Evolutionary conservation across 768 basidiomycete genomes (phyloP), one percentile per base, ranked within the genome.

Genomic region (Kwoniella heveanensis): DNA sequence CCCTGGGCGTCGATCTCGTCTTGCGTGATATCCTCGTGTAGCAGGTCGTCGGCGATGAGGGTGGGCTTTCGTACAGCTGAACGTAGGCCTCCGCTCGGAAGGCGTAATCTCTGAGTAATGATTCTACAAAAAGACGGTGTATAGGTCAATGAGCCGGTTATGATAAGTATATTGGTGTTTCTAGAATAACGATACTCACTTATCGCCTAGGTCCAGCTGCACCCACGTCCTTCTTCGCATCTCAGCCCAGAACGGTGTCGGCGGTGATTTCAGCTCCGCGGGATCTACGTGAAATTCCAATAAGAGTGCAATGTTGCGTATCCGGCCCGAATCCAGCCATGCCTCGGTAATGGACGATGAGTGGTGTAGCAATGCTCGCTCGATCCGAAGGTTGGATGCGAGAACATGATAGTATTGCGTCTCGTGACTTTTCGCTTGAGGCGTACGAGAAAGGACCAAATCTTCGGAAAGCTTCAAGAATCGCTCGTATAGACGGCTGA

Each of bases 21-120:
- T 54, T 55, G 37, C 19, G 60, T 54, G 8, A 62, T 62, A 39
- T 54, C 60, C 22, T 62, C 60, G n/a, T 27, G 52, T 22, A 62
- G 19, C 12, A 54, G 39, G 19, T 46, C 52, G 53, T 62, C 60
- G 12, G 60, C 48, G 12, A 62, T 48, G 2, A 62, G 37, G 25
- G 44, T 29, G 2, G 60, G 60, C 4, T 44, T 30, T 15, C 53
- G 60, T 2, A 62, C 29, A 17, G 17, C 46, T 6, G 52, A 30
- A 8, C 9, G 13, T 0, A 53, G 60, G 21, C 54, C 44, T 2
- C 19, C 44, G 37, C 1, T 46, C n/a, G 60, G 60, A 32, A 62
- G 27, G 0, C 39, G n/a, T 27, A 62, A 53, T 36, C 47, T 54
- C 12, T 29, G 19, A 10, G 53, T 32, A 0, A 21, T 8, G 22